Evolutionary conservation across 2,329 filamentous ascomycete genomes (phyloP).

Genomic region (Fusarium sp.): DNA sequence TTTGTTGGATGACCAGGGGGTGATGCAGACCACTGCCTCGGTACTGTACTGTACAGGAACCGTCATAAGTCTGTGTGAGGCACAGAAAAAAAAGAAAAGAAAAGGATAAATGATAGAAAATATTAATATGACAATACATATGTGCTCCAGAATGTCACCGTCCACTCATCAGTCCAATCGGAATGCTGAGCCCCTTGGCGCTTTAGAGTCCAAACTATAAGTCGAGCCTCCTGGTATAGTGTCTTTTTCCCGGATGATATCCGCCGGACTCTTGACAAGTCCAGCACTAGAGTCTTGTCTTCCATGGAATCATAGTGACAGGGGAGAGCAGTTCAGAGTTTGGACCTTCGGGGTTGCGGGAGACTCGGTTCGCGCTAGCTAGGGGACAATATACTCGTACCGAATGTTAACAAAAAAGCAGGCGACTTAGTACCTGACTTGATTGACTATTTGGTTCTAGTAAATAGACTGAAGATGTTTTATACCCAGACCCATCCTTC

Average conservation of each 20-base stretch:
- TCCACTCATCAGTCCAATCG: background rate
- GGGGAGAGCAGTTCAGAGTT: background rate
- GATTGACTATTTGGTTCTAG: background rate
- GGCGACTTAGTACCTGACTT: background rate
- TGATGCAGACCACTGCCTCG: constrained; percentile 1
- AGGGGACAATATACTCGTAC: background rate
- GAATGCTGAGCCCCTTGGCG: background rate
- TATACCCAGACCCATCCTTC: background rate
- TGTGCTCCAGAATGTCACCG: background rate
- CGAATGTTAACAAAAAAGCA: background rate
- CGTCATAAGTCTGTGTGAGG: background rate
- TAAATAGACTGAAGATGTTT: background rate
- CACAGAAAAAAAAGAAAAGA: background rate
- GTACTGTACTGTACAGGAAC: background rate
- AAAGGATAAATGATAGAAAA: background rate
- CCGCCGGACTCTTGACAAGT: background rate
- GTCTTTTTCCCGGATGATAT: background rate
- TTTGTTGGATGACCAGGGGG: background rate
- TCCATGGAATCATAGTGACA: background rate
- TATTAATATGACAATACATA: background rate
- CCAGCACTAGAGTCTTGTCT: background rate
- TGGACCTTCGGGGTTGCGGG: background rate
- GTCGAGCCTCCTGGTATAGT: background rate
- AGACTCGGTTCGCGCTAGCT: background rate
- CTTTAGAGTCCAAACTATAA: background rate